Evolutionary conservation across 2,329 filamentous ascomycete genomes (phyloP).

Genomic region (Bipolaris oryzae): DNA sequence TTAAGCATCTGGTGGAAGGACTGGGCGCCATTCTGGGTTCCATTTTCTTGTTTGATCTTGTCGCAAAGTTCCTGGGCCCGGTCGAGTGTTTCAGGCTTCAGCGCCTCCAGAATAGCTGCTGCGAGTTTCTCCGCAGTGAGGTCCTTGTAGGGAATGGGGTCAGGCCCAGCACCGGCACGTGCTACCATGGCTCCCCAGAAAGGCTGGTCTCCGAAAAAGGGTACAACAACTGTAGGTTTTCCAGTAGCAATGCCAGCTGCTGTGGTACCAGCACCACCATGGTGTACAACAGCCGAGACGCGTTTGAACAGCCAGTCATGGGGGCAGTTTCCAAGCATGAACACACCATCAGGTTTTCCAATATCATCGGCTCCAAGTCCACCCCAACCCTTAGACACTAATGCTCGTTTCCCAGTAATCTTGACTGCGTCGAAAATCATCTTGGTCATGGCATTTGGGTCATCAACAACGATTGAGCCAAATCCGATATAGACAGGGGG

Average conservation of each 20-base stretch:
- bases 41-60: slow-evolving; percentile 48
- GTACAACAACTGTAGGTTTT: slow-evolving; percentile 80
- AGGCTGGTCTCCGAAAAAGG: slow-evolving; percentile 66
- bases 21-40: slow-evolving; percentile 46
- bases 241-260: slow-evolving; percentile 83
- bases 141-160: slow-evolving; percentile 49
- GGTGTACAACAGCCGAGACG: slow-evolving; percentile 83
- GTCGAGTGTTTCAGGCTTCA: slow-evolving; percentile 46
- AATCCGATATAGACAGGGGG: slow-evolving; percentile 52
- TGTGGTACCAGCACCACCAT: slow-evolving; percentile 86
- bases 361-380: slow-evolving; percentile 72
- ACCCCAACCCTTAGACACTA: slow-evolving; percentile 89
- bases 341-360: slow-evolving; percentile 74
- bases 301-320: slow-evolving; percentile 89
- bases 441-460: slow-evolving; percentile 50
- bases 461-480: slow-evolving; percentile 51
- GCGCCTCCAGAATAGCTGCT: slow-evolving; percentile 45
- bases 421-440: slow-evolving; percentile 52
- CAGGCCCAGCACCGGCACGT: slow-evolving; percentile 49
- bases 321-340: slow-evolving; percentile 83
- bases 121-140: slow-evolving; percentile 49
- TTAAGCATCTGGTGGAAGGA: slow-evolving; percentile 49
- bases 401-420: slow-evolving; percentile 71
- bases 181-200: slow-evolving; percentile 53
- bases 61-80: slow-evolving; percentile 45